Evolutionary conservation across 495 filamentous ascomycete species (phyloP).

Genomic region (Talaromyces liani): DNA sequence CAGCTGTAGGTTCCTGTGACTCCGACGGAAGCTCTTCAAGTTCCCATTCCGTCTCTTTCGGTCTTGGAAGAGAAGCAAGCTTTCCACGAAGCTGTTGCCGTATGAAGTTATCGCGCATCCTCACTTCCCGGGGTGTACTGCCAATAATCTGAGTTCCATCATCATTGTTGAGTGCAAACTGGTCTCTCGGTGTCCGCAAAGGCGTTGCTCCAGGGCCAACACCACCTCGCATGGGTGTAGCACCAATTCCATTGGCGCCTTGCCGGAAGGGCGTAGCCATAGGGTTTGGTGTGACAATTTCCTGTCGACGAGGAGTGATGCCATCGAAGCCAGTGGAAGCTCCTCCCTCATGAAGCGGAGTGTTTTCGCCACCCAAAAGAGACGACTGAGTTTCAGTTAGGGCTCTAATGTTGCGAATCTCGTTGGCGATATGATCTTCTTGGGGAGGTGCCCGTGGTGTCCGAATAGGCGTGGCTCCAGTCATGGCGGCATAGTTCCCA

Average conservation of each 20-base stretch:
- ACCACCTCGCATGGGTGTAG: conserved; percentile 57
- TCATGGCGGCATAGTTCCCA: conserved; percentile 73
- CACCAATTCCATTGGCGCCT: conserved; percentile 58
- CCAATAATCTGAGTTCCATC: conserved; percentile 57
- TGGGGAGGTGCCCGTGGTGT: conserved; percentile 86
- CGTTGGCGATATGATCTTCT: conserved; percentile 92
- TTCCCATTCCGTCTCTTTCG: conserved; percentile 86
- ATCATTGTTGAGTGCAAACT: conserved; percentile 72
- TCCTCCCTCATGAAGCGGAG: conserved; percentile 71
- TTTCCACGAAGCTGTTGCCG: conserved; percentile 59
- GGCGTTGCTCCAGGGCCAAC: conserved; percentile 71
- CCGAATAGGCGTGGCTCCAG: conserved; percentile 78
- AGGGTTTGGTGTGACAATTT: conserved; percentile 85
- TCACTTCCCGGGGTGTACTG: conserved; percentile 72
- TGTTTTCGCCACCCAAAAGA: conserved; percentile 89
- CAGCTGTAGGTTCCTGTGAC: conserved; percentile 50
- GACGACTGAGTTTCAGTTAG: conserved; percentile 95
- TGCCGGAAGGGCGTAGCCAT: conserved; percentile 84
- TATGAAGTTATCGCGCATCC: conserved; percentile 61
- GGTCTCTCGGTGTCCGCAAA: conserved; percentile 84
- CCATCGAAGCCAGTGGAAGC: conserved; percentile 87
- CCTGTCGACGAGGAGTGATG: conserved; percentile 69
- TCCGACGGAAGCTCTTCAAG: conserved; percentile 83
- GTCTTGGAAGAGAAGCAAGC: conserved; percentile 80
- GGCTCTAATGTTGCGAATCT: conserved; percentile 89